Evolutionary conservation across 495 filamentous ascomycete species (phyloP), one percentile per base, ranked within the genome.

Genomic region (Aspergillus homomorphus): DNA sequence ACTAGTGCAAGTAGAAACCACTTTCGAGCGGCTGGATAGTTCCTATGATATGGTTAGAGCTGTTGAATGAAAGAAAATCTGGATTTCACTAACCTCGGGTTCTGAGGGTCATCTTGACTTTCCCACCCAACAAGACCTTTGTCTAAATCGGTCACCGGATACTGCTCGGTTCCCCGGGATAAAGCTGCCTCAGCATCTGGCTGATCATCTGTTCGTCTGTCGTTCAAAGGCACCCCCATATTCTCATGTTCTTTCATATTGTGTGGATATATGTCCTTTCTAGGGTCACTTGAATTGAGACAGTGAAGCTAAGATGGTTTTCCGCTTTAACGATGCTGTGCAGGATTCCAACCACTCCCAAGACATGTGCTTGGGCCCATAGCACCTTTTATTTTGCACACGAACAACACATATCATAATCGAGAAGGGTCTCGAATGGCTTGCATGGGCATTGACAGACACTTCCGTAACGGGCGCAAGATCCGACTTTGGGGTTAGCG

Each of bases 41-140:
- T 62, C 22, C 60, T 62, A 33, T 50, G 14, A 10, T 12, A 20
- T 7, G 10, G n/a, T 51, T 14, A 54, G 53, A 18, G 19, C 7
- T 9, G 10, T 23, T 20, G 16, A n/a, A 24, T 14, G 2, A 8
- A 3, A 44, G 15, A 14, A 21, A 18, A 10, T 51, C 0, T 0
- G 14, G 4, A 5, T 22, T 18, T 28, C 21, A 21, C 59, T 42
- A 10, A 62, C 60, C 60, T 62, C 18, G 60, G 60, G 18, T 62
- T 62, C 22, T 42, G 44, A 5, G 54, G 60, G 22, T 62, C 60
- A 10, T 54, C 54, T 4, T 54, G 54, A 43, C 60, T 38, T 18
- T 62, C 60, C 60, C 60, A 62, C 14, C 60, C 60, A 30, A 62
- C 51, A n/a, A 62, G 45, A 20, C 51, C 60, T 16, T 58, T 23